These are phyloP conservation scores for Aspergillus brunneoviolaceus DNA, from an alignment of 2,329 filamentous ascomycete species.

Conservation along the genomic window DNA sequence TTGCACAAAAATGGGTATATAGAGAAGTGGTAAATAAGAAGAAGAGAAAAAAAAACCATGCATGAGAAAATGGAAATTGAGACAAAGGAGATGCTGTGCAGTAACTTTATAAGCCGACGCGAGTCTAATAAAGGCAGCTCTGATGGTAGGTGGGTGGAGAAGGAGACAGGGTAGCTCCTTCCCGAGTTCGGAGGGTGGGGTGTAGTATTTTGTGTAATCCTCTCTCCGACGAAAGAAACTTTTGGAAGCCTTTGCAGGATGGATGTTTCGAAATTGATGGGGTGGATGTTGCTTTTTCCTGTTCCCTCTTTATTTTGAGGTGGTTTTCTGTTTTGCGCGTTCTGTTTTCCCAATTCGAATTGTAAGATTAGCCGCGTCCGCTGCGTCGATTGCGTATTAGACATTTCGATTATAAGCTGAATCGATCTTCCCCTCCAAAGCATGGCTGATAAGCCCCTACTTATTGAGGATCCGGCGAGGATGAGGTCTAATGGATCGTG, in stretches of 20 bases:
- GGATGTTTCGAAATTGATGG: too few species aligned
- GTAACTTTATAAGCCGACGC: not conserved
- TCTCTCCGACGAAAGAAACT: not conserved
- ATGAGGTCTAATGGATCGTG: not conserved
- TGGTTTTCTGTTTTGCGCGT: not conserved
- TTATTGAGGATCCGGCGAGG: not conserved
- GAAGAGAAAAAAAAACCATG: not conserved
- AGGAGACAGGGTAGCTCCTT: not conserved
- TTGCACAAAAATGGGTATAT: not conserved
- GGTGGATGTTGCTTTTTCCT: too few species aligned
- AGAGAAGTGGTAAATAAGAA: not conserved
- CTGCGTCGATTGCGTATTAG: not conserved
- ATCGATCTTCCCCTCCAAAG: not conserved
- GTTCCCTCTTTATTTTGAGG: not conserved
- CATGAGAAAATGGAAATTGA: not conserved
- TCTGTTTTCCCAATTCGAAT: not conserved
- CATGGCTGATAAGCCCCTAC: slow-evolving; percentile 5
- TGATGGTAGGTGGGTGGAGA: not conserved
- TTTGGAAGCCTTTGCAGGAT: not conserved
- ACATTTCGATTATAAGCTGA: not conserved
- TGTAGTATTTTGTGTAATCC: not conserved
- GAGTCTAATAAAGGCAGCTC: not conserved
- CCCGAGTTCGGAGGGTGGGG: not conserved
- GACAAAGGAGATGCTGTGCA: slow-evolving; percentile 3
- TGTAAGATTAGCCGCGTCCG: not conserved